Evolutionary conservation across 2,329 filamentous ascomycete species (phyloP), one percentile per base, ranked within the genome.

Genomic region (Geosmithia flava): DNA sequence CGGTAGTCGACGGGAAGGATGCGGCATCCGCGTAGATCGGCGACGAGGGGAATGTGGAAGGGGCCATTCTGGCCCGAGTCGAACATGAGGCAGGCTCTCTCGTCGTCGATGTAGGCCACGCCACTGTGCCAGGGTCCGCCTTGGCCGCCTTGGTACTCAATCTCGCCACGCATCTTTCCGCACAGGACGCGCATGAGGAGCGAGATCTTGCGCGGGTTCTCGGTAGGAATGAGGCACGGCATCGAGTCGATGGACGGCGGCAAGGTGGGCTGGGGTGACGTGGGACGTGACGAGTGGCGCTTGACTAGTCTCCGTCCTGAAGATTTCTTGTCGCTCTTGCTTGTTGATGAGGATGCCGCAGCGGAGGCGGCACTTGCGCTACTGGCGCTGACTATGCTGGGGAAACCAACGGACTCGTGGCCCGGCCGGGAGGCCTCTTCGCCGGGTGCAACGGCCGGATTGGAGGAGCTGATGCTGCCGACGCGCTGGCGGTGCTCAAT

Each of bases 41-140:
- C 70, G n/a, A 91, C 72, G 16, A 93, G 68, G 6, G 80, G 76
- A 23, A 77, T 71, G 58, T 85, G 79, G 51, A 81, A 81, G 3
- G 75, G 75, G 6, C 75, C 76, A 54, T 75, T 78, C 49, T 81
- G 81, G 50, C 81, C 81, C 2, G 81, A 76, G 61, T 89, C 83
- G 57, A 85, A 85, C 68, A 90, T 81, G 52, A 93, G 66, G 54
- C 80, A 81, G 2, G 85, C 86, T 50, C 76, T 78, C 44, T 87
- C 82, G 50, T 87, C 83, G 52, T 90, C 83, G 52, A 93, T 87
- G 58, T 82, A 87, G 59, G 83, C 85, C 52, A 83, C 77, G n/a
- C 85, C 85, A 33, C 72, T 64, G 49, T 75, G 72, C 87, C 87
- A 93, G 1, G 74, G 70, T 16, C 74, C 78, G 20, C 70, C 68